Conservation (phyloP, 139 green algal species). For the Closterium sp. region DNA sequence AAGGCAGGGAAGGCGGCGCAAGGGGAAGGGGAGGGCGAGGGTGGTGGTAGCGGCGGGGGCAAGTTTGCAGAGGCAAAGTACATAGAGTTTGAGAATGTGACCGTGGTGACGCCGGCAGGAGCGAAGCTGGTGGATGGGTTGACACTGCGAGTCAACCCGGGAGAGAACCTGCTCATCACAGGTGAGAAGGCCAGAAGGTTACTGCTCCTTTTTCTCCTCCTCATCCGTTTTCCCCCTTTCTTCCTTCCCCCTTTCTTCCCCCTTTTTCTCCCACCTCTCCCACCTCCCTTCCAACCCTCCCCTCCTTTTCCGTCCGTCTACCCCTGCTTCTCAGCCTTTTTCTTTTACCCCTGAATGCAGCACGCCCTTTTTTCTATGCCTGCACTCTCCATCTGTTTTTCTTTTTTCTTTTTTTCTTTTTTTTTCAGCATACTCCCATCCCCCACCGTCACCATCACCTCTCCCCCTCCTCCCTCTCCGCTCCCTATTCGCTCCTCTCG, state of each 20-base stretch:
- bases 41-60: not conserved
- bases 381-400: not conserved
- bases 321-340: no score
- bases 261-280: not conserved
- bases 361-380: not conserved
- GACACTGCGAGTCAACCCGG: conserved; percentile 60
- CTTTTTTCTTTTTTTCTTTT: not conserved
- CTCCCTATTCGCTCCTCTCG: not conserved
- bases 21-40: not conserved
- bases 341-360: no score
- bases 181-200: not conserved
- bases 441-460: not conserved
- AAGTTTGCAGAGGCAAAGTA: conserved; percentile 28
- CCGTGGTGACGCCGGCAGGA: conserved; percentile 64
- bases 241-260: not conserved
- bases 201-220: not conserved
- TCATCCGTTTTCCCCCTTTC: not conserved
- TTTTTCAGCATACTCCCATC: not conserved
- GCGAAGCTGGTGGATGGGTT: conserved; percentile 62
- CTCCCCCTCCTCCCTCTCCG: not conserved
- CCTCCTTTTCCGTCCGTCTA: no score
- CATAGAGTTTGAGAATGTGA: conserved; percentile 66
- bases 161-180: conserved; percentile 77
- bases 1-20: not conserved
- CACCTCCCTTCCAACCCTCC: not conserved